Evolutionary conservation across 441 rosid species (phyloP).

Genomic region (Gossypium gossypioides): DNA sequence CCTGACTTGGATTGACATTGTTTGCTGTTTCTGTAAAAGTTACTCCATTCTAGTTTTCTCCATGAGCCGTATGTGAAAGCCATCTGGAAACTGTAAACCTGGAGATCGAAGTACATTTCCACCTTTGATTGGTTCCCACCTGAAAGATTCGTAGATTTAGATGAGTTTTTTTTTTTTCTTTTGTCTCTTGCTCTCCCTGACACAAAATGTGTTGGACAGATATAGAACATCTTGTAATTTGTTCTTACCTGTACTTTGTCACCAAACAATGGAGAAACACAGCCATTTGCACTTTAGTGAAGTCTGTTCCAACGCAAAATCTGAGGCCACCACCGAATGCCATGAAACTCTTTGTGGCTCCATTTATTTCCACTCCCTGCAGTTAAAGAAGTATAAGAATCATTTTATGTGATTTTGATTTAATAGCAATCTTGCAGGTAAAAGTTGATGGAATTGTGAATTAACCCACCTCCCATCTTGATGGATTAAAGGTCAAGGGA

Average conservation of each 20-base stretch:
- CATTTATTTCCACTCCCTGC: constrained; percentile 53
- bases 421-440: constrained; percentile 10
- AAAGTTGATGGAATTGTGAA: neutral
- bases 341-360: constrained; percentile 79
- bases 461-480: constrained; percentile 70
- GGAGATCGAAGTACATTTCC: constrained; percentile 75
- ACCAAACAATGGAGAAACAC: constrained; percentile 77
- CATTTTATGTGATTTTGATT: neutral
- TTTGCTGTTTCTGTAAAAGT: neutral
- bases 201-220: neutral
- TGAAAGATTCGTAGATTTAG: constrained; percentile 24
- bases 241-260: constrained; percentile 65
- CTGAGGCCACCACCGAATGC: constrained; percentile 99
- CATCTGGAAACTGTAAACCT: constrained; percentile 83
- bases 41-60: constrained; percentile 23
- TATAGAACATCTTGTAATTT: neutral
- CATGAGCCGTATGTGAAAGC: constrained; percentile 53
- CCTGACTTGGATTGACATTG: constrained; percentile 11
- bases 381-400: neutral
- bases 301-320: constrained; percentile 92
- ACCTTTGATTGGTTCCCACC: constrained; percentile 68
- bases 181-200: neutral
- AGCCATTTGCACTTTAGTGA: constrained; percentile 90
- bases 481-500: constrained; percentile 78
- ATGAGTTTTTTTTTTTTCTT: constrained; percentile 16